Conservation (phyloP, 192 early-diverging fungal genomes). For the Gamsiella multidivaricata region DNA sequence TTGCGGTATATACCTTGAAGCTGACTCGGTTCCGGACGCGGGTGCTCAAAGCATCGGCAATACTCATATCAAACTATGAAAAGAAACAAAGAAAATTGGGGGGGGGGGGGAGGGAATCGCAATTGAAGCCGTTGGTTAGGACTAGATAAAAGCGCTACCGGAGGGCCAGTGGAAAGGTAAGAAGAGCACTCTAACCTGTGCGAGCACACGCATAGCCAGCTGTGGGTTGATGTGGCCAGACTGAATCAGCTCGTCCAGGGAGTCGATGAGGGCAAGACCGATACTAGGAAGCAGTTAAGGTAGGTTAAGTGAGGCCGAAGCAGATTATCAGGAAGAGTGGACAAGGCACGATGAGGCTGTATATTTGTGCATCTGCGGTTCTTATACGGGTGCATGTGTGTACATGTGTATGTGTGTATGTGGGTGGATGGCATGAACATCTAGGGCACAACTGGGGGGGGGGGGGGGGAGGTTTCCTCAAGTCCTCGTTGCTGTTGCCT, state of each 20-base stretch:
- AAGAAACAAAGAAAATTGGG: not conserved
- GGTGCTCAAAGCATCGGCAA: slow-evolving; percentile 86
- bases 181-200: slow-evolving; percentile 64
- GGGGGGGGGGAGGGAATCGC: not conserved
- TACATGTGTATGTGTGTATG: too few species aligned
- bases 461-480: not conserved
- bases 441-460: too few species aligned
- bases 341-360: not conserved
- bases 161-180: not conserved
- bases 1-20: slow-evolving; percentile 94
- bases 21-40: slow-evolving; percentile 83
- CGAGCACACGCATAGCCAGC: slow-evolving; percentile 90
- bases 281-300: slow-evolving; percentile 58
- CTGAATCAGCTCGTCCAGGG: slow-evolving; percentile 95
- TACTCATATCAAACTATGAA: slow-evolving; percentile 84
- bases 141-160: not conserved
- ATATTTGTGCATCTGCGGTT: too few species aligned
- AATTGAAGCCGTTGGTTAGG: not conserved
- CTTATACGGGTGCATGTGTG: too few species aligned
- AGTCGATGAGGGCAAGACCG: slow-evolving; percentile 93
- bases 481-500: not conserved
- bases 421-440: too few species aligned
- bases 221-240: slow-evolving; percentile 91
- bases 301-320: not conserved
- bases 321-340: not conserved